Evolutionary conservation across 495 filamentous ascomycete genomes (phyloP).

Genomic region (Cenococcum geophilum): DNA sequence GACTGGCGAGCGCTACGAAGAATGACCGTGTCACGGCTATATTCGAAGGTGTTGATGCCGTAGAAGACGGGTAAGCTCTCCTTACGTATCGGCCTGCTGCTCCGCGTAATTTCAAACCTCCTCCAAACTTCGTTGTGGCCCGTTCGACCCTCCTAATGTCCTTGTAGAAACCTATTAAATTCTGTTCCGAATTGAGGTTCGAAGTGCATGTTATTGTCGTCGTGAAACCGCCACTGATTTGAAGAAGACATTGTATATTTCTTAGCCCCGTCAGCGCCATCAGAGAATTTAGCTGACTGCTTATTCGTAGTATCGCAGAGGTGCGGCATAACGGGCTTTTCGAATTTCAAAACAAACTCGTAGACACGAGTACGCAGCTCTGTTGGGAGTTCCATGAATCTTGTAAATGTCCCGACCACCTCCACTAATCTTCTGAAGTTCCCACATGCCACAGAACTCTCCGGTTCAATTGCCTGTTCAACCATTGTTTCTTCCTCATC

Average conservation of each 20-base stretch:
- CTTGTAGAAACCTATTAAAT: no score
- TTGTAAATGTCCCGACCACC: neutral
- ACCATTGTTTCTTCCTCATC: no score
- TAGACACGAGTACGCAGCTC: conserved; percentile 8
- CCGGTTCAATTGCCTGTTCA: no score
- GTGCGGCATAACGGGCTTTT: conserved; percentile 5
- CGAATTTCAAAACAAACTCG: conserved; percentile 1
- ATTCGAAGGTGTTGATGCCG: conserved; percentile 8
- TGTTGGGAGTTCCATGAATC: conserved; percentile 11
- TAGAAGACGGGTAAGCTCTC: conserved; percentile 18
- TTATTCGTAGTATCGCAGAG: neutral
- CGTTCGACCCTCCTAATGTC: no score
- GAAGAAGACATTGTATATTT: neutral
- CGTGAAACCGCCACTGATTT: conserved; percentile 2
- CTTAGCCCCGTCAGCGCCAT: no score
- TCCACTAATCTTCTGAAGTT: no score
- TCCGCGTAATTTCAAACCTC: conserved; percentile 2
- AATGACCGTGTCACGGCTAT: conserved; percentile 2
- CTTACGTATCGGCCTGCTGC: conserved; percentile 7
- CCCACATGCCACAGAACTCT: no score
- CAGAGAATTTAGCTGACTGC: neutral
- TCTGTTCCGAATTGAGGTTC: no score
- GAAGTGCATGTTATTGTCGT: conserved; percentile 3
- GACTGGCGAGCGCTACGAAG: conserved; percentile 11
- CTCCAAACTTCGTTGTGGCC: neutral